Percentiles rank a stretch among this genome's conserved stretches.
Evolutionary conservation across 495 filamentous ascomycete genomes (phyloP).

Genomic region (Annulohypoxylon maeteangense): DNA sequence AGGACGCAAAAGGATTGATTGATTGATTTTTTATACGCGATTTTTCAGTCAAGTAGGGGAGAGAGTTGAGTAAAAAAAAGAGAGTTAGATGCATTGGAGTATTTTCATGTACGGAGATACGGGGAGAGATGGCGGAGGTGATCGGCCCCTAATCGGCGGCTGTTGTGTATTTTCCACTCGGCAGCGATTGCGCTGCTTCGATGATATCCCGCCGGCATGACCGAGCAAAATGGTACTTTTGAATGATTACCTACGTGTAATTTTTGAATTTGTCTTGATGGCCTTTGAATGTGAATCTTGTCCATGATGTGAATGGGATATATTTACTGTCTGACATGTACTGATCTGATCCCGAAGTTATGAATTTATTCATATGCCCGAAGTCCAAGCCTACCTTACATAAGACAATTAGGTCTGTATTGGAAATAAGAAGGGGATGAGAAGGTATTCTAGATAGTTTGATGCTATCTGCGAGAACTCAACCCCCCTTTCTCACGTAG

Average conservation of each 20-base stretch:
- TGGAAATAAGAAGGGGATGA: too few relatives aligned
- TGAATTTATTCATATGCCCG: too few relatives aligned
- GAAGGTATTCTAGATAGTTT: too few relatives aligned
- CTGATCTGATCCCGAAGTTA: too few relatives aligned
- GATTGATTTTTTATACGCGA: conserved; percentile 12
- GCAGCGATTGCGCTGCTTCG: conserved; percentile 34
- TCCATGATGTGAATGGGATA: not conserved
- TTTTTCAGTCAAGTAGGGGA: not conserved
- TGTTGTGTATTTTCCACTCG: conserved; percentile 34
- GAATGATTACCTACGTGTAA: conserved; percentile 19
- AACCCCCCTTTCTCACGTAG: too few relatives aligned
- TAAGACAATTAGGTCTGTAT: too few relatives aligned
- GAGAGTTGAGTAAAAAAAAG: conserved; percentile 19
- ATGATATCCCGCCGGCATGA: conserved; percentile 52
- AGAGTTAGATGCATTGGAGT: conserved; percentile 18
- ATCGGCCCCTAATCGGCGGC: not conserved
- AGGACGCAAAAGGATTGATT: conserved; percentile 20
- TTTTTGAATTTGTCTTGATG: not conserved
- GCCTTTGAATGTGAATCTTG: not conserved
- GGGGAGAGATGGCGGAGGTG: not conserved
- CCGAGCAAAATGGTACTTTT: conserved; percentile 46
- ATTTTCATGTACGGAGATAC: conserved; percentile 17
- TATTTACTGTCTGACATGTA: not conserved
- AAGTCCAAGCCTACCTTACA: too few relatives aligned
- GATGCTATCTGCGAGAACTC: too few relatives aligned